Evolutionary conservation across 306 rosid species (phyloP), one percentile per base, ranked within the genome.

Genomic region (Gillenia trifoliata): DNA sequence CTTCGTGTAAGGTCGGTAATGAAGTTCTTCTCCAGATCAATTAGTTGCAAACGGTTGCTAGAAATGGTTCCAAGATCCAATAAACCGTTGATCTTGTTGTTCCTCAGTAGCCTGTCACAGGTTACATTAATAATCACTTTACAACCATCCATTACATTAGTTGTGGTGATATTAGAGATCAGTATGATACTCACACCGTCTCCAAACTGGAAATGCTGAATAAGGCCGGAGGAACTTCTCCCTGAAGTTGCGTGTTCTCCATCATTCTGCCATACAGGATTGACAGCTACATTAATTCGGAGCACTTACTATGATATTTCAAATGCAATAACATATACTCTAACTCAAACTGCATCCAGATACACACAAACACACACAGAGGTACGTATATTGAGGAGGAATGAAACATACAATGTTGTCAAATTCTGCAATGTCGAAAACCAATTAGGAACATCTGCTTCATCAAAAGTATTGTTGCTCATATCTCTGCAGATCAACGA

Each of bases 321-420:
- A 50, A 61, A 15, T 34, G 49, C 43, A 38, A 0, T 38, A 23
- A 15, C 29, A 15, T 25, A 2, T 4, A 45, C 49, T 15, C 20
- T 4, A 29, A 59, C 61, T 52, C 29, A 5, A n/a, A 26, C 40
- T 19, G 56, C 23, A 50, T 0, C 41, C 61, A 3, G 17, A 31
- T 1, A 57, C 23, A 1, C 23, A 54, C 5, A 3, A 15, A 65
- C 55, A 29, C 31, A 16, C 25, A 61, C 63, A 74, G 11, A 10
- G 3, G 3, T n/a, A n/a, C n/a, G 8, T 52, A 4, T 25, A 26
- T 16, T 59, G 16, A 20, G 34, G 34, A 36, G 5, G 16, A 68
- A 64, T 61, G 74, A 66, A 23, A 67, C 87, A 75, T 89, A 91
- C 97, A 91, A n/a, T 60, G 94, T 84, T 33, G 86, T 87, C 73